Percentiles rank a stretch among this genome's conserved stretches.
Evolutionary conservation across 257 asterid species (phyloP).

Genomic region (Nicotiana knightiana): DNA sequence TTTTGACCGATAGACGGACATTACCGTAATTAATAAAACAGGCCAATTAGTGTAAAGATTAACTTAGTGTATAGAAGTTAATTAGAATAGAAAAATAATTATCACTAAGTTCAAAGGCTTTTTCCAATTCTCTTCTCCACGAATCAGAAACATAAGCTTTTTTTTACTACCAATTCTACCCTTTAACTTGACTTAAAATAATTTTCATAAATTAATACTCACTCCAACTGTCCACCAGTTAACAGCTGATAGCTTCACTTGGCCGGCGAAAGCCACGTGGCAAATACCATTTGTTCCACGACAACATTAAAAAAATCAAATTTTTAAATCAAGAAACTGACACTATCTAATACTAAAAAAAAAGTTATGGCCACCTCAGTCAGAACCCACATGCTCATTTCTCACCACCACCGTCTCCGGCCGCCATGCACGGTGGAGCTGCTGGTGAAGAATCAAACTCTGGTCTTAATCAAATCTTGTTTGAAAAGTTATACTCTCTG

Average conservation of each 20-base stretch:
- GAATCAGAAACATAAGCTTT: no score
- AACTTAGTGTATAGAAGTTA: no score
- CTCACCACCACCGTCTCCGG: conserved; percentile 5
- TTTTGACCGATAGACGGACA: no score
- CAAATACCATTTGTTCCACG: not conserved
- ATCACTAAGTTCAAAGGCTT: no score
- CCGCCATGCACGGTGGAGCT: conserved; percentile 48
- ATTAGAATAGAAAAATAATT: no score
- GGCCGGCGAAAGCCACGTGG: not conserved
- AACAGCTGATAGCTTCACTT: not conserved
- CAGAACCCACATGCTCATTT: conserved; percentile 2
- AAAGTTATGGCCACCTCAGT: not conserved
- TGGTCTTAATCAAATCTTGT: conserved; percentile 9
- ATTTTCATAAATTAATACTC: not conserved
- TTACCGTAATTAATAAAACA: no score
- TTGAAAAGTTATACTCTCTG: conserved; percentile 35
- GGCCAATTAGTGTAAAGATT: no score
- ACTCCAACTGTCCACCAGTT: not conserved
- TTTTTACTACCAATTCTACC: not conserved
- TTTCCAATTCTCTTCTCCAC: no score
- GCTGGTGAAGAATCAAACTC: not conserved
- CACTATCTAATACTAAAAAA: not conserved
- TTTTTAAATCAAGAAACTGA: not conserved
- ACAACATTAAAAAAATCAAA: no score
- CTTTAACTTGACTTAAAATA: not conserved